These are phyloP conservation scores for Suhomyces kunorum DNA, from an alignment of 1,139 yeast species.

Conservation along the genomic window DNA sequence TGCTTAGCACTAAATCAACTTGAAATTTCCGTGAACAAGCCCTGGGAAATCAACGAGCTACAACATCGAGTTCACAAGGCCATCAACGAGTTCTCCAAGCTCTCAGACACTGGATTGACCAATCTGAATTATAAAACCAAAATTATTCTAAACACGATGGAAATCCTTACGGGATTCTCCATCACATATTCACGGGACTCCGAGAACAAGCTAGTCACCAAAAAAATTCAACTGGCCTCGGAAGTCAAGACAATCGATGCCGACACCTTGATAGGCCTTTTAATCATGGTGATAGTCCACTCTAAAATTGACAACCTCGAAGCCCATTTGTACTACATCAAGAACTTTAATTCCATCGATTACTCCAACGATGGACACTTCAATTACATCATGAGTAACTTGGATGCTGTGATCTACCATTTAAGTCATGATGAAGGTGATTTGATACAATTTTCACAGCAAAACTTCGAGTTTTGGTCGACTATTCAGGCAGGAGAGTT, in stretches of 20 bases:
- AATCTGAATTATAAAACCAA: constrained; percentile 57
- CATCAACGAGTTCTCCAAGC: constrained; percentile 51
- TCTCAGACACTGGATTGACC: constrained; percentile 47
- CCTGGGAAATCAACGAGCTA: constrained; percentile 42
- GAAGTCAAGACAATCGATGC: constrained; percentile 56
- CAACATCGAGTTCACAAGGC: constrained; percentile 57
- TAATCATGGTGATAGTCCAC: constrained; percentile 70
- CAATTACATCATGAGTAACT: constrained; percentile 60
- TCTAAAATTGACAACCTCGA: constrained; percentile 60
- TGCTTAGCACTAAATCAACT: constrained; percentile 71
- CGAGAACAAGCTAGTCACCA: not conserved
- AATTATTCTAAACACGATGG: constrained; percentile 55
- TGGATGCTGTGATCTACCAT: constrained; percentile 79
- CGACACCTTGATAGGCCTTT: constrained; percentile 72
- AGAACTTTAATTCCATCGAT: constrained; percentile 50
- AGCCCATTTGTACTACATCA: constrained; percentile 66
- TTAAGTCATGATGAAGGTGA: constrained; percentile 42
- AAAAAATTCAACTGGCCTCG: not conserved
- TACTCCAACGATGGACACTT: constrained; percentile 37
- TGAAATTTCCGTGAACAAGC: constrained; percentile 52
- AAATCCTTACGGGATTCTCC: constrained; percentile 42
- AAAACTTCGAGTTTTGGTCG: constrained; percentile 58
- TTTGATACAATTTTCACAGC: constrained; percentile 44
- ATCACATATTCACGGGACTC: not conserved
- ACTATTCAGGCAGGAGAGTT: constrained; percentile 43